Base-by-base conservation (phyloP, 371 early-diverging fungal species). In the Umbelopsis sp. region DNA sequence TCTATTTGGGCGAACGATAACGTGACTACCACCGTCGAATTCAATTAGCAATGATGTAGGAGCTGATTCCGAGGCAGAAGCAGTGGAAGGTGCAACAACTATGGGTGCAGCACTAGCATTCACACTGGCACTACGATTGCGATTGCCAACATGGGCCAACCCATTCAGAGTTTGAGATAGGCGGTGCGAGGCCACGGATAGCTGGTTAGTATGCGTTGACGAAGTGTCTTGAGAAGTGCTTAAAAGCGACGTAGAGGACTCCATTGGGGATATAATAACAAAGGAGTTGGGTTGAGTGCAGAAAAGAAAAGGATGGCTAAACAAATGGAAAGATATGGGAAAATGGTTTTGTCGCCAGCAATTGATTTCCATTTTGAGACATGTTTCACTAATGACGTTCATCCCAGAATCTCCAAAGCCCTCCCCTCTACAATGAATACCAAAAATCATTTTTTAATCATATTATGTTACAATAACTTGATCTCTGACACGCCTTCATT, bases 1-100 rank as follows among this genome's bases (percentile, higher is more conserved):
- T 38, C 80, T 66, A 65, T 82, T 82, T 8, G 82, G 84, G 24
- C 84, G 74, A 24, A 84, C 69, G 70, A 84, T 84, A 22, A 80
- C 72, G 62, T 81, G 80, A 2, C 74, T 69, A 6, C 84, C 84
- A 20, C 84, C 84, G 29, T 84, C 82, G 53, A 84, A 81, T 44
- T 84, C 84, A 5, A 83, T 70, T 0, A 66, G 20, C 25, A 79
- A 20, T 4, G 65, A 70, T 25, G 64, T 71, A 9, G 65, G 52
- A 3, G 50, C 66, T 6, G 57, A 65, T 11, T 68, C 69, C 24
- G 53, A 35, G 18, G 66, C 11, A 29, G 32, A 63, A n/a, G 37
- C 29, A 18, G 41, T 41, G 41, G 53, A 16, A 10, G 69, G 64
- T 5, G 50, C 50, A 3, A 53, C 53, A 25, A 25, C 14, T 4